phyloP scores from a whole-genome alignment of 257 asterid genomes.

The Buddleja alternifolia region DNA sequence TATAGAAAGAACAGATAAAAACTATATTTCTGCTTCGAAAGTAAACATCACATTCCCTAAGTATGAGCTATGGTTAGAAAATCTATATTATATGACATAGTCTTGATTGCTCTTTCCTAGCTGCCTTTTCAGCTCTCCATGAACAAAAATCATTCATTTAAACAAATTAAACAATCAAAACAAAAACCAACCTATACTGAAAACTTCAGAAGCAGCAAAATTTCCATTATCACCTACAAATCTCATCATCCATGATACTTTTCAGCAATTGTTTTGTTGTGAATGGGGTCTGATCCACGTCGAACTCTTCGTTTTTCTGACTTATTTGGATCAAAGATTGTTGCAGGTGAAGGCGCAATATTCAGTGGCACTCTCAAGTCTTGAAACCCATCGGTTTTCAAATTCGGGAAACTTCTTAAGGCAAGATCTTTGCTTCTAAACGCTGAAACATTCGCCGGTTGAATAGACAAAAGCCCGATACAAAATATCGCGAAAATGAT shows the following conservation, averaged over 20 bases:
- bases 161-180: slow-evolving; percentile 38
- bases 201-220: slow-evolving; percentile 34
- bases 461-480: slow-evolving; percentile 45
- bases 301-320: slow-evolving; percentile 68
- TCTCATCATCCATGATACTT: slow-evolving; percentile 17
- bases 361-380: slow-evolving; percentile 41
- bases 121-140: slow-evolving; percentile 36
- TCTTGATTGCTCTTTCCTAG: slow-evolving; percentile 27
- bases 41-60: slow-evolving; percentile 20
- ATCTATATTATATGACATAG: slow-evolving; percentile 27
- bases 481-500: slow-evolving; percentile 44
- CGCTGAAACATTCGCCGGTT: slow-evolving; percentile 48
- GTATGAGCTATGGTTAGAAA: slow-evolving; percentile 36
- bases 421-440: slow-evolving; percentile 52
- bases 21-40: slow-evolving; percentile 18
- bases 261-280: slow-evolving; percentile 68
- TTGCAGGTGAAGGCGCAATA: slow-evolving; percentile 64
- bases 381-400: slow-evolving; percentile 37
- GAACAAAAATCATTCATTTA: slow-evolving; percentile 29
- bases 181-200: slow-evolving; percentile 40
- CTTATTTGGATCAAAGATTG: slow-evolving; percentile 60
- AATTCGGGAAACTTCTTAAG: slow-evolving; percentile 38
- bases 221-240: background rate
- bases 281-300: slow-evolving; percentile 86
- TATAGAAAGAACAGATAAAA: slow-evolving; percentile 21